phyloP scores from a whole-genome alignment of 139 green algal genomes.

The Nannochloris sp. region DNA sequence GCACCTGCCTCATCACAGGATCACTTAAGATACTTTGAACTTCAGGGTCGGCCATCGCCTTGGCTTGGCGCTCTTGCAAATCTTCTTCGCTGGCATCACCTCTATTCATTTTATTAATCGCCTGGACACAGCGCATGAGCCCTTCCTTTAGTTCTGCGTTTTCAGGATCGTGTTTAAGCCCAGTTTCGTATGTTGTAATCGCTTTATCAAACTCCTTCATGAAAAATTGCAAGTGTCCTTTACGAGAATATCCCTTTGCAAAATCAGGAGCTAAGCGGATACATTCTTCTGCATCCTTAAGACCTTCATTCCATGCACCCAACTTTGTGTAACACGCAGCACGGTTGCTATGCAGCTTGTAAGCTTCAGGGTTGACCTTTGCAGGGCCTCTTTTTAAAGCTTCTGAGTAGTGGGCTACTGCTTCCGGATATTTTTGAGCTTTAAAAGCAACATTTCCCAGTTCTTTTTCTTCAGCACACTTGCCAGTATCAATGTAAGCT shows the following conservation, averaged over 20 bases:
- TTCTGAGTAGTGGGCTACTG: conserved; percentile 91
- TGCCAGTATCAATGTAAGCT: conserved; percentile 85
- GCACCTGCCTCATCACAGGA: conserved; percentile 88
- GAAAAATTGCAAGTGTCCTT: conserved; percentile 64
- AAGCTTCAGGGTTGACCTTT: conserved; percentile 75
- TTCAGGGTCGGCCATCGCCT: conserved; percentile 90
- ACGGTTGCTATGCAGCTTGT: conserved; percentile 97
- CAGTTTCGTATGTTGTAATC: conserved; percentile 69
- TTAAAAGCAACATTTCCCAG: conserved; percentile 93
- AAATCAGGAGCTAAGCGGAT: conserved; percentile 91
- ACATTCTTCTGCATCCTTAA: conserved; percentile 91
- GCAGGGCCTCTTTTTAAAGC: conserved; percentile 82
- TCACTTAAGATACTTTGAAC: conserved; percentile 90
- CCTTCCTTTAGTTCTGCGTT: conserved; percentile 93
- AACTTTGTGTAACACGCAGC: conserved; percentile 99
- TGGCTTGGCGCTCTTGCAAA: conserved; percentile 78
- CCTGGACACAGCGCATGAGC: conserved; percentile 60
- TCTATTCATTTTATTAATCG: conserved; percentile 55
- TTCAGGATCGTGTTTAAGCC: conserved; percentile 78
- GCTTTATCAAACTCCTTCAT: conserved; percentile 48
- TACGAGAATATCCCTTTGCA: conserved; percentile 78
- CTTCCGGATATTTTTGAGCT: conserved; percentile 80
- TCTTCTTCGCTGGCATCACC: conserved; percentile 81
- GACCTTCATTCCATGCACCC: conserved; percentile 80
- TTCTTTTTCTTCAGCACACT: conserved; percentile 72